Evolutionary conservation across 495 filamentous ascomycete species (phyloP), one percentile per base, ranked within the genome.

Genomic region (Penicillium lividum): DNA sequence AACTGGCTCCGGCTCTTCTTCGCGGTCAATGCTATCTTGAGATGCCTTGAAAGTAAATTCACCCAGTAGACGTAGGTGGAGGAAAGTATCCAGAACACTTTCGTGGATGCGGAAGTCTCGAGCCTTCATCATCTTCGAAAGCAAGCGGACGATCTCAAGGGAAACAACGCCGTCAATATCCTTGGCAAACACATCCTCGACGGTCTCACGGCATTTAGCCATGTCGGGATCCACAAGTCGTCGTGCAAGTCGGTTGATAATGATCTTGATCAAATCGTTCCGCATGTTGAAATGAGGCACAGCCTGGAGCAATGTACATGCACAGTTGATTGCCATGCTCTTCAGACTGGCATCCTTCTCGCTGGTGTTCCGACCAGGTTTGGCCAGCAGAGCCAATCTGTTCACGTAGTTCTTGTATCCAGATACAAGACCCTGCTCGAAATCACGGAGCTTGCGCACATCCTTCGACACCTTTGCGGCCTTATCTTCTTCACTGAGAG

Each of bases 271-370:
- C 29, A 98, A 76, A 31, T 98, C 95, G 30, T 78, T 80, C 7
- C 95, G 83, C 73, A 94, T 97, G 74, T 98, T 98, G 83, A 98
- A 98, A 75, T 98, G 95, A 10, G 94, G 90, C 5, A 96, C 91
- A 1, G 85, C 76, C 11, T 83, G 77, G 33, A 98, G 76, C 16
- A 98, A 80, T 30, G 77, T 86, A 67, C 90, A 93, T 7, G 89
- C 89, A 69, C 95, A 98, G 16, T 83, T 86, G 51, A 97, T 89
- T 3, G 94, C 94, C 13, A 96, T 78, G 53, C 77, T 86, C 45
- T 84, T 79, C 52, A 94, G 64, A 38, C 73, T 58, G 44, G 72
- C 58, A 57, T 73, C 69, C 15, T 62, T 73, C 60, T 47, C 74
- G 61, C 30, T 66, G 65, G 59, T 72, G 58, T 58, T 72, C 58